A percentile compares a stretch with the other conserved stretches of the same genome.
phyloP scores from a whole-genome alignment of 1,139 yeast species.

The Arxiozyma slooffiae region DNA sequence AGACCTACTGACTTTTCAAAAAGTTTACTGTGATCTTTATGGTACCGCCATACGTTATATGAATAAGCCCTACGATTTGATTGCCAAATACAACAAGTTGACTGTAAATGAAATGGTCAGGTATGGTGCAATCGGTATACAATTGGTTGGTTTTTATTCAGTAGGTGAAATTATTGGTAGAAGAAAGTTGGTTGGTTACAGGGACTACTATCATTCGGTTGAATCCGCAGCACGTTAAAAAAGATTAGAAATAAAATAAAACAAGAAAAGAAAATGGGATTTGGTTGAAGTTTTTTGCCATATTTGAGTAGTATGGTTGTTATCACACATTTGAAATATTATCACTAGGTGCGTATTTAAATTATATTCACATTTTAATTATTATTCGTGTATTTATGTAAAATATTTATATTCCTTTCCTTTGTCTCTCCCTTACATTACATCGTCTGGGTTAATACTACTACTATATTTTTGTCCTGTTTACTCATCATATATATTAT shows the following conservation, averaged over 20 bases:
- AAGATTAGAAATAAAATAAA: background rate
- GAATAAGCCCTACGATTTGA: conserved; percentile 38
- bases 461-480: background rate
- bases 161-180: conserved; percentile 96
- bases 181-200: conserved; percentile 80
- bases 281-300: background rate
- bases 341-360: background rate
- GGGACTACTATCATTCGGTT: conserved; percentile 3
- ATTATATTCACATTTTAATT: background rate
- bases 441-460: background rate
- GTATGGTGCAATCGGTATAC: conserved; percentile 71
- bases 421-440: no score
- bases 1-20: conserved; percentile 63
- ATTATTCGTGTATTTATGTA: background rate
- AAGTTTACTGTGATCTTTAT: conserved; percentile 53
- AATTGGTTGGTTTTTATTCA: conserved; percentile 82
- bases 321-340: background rate
- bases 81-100: conserved; percentile 33
- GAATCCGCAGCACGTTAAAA: background rate
- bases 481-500: no score
- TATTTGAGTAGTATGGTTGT: background rate
- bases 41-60: conserved; percentile 34
- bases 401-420: background rate
- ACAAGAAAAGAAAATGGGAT: no score
- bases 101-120: conserved; percentile 50